Percentiles rank a stretch among this genome's conserved stretches.
These are phyloP conservation scores for Trichoderma cornu-damae DNA, from an alignment of 2,329 filamentous ascomycete genomes.

Conservation along the genomic window DNA sequence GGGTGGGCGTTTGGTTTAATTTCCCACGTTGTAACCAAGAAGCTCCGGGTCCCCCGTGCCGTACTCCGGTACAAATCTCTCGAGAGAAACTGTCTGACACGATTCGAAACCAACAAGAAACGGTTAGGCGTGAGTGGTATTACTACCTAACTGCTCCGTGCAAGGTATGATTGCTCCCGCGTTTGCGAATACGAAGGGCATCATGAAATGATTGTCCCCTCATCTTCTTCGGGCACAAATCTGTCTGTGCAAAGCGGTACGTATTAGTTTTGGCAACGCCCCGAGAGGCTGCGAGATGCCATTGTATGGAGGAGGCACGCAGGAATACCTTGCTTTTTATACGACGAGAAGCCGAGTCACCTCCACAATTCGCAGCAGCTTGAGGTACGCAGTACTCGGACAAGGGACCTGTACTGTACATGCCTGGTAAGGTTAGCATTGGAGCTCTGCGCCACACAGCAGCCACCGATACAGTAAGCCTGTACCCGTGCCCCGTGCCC, in stretches of 20 bases:
- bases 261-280: background rate
- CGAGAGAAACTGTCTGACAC: conserved; percentile 1
- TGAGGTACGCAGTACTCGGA: background rate
- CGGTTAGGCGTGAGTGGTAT: conserved; percentile 8
- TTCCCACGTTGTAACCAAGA: conserved; percentile 11
- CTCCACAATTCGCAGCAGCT: background rate
- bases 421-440: no score
- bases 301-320: no score
- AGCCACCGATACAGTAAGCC: background rate
- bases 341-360: no score
- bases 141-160: conserved; percentile 1
- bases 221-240: no score
- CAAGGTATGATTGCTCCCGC: background rate
- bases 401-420: background rate
- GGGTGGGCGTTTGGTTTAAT: conserved; percentile 12
- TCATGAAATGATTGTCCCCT: background rate
- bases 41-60: conserved; percentile 3
- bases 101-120: conserved; percentile 16
- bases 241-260: background rate
- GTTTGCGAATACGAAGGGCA: conserved; percentile 3
- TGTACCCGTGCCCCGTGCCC: no score
- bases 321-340: no score
- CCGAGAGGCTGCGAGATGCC: no score
- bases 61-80: background rate
- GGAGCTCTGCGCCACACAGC: conserved; percentile 6